A percentile compares a stretch with the other conserved stretches of the same genome.
Evolutionary conservation across 805 yeast species (phyloP).

Genomic region (Lachancea nothofagi): DNA sequence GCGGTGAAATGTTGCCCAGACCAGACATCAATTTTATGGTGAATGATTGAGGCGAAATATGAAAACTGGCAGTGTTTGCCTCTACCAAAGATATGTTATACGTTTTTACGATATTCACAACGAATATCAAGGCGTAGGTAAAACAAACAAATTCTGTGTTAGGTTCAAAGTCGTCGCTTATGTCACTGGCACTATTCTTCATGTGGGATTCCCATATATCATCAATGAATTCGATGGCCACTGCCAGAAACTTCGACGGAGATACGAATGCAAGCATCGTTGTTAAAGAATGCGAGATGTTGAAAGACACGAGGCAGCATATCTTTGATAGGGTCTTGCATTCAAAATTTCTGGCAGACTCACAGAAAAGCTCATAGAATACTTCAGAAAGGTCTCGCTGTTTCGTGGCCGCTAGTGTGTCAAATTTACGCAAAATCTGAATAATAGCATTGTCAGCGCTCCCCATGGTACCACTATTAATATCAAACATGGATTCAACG

Average conservation of each 20-base stretch:
- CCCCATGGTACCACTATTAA: constrained; percentile 44
- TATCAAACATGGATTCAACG: constrained; percentile 32
- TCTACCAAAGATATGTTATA: constrained; percentile 34
- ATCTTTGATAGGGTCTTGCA: constrained; percentile 44
- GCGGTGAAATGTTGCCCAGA: constrained; percentile 23
- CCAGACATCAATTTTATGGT: constrained; percentile 27
- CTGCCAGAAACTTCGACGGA: constrained; percentile 39
- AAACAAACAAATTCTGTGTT: constrained; percentile 67
- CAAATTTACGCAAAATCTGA: constrained; percentile 45
- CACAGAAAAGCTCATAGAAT: constrained; percentile 30
- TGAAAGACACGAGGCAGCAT: constrained; percentile 45
- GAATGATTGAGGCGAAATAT: constrained; percentile 26
- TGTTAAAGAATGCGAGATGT: constrained; percentile 37
- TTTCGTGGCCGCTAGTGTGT: constrained; percentile 41
- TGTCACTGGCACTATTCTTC: constrained; percentile 26
- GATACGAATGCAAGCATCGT: constrained; percentile 41
- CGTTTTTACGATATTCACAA: constrained; percentile 37
- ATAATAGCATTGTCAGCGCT: constrained; percentile 45
- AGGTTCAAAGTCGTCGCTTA: constrained; percentile 43
- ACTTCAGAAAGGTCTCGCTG: constrained; percentile 41
- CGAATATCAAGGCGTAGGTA: constrained; percentile 52
- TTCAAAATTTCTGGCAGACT: constrained; percentile 39
- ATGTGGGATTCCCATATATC: constrained; percentile 29
- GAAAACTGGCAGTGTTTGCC: constrained; percentile 20
- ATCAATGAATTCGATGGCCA: constrained; percentile 51